A percentile compares a stretch with the other conserved stretches of the same genome.
phyloP scores from a whole-genome alignment of 495 filamentous ascomycete genomes.

The Cetradonia linearis region DNA sequence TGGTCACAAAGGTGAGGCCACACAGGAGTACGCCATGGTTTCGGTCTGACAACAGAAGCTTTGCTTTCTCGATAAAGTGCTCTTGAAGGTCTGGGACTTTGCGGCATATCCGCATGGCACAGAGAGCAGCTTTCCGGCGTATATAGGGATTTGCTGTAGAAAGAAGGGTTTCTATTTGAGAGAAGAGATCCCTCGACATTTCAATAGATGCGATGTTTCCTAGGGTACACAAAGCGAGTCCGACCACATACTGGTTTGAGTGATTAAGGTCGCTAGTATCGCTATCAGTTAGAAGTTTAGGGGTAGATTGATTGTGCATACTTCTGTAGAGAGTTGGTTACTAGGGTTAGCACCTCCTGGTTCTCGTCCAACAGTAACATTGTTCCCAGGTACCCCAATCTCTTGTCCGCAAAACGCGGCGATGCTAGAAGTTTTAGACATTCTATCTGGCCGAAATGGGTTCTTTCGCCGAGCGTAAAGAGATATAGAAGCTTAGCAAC shows the following conservation, averaged over 20 bases:
- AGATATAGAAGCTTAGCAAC: slow-evolving; percentile 96
- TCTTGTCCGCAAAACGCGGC: slow-evolving; percentile 95
- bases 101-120: slow-evolving; percentile 97
- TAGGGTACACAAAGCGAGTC: slow-evolving; percentile 86
- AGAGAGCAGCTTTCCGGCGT: slow-evolving; percentile 92
- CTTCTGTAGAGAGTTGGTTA: slow-evolving; percentile 97
- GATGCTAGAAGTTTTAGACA: slow-evolving; percentile 95
- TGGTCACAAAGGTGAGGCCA: slow-evolving; percentile 81
- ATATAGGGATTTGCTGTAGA: slow-evolving; percentile 95
- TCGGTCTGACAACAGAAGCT: slow-evolving; percentile 74
- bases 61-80: slow-evolving; percentile 90
- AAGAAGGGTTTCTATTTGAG: slow-evolving; percentile 82
- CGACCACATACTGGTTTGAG: slow-evolving; percentile 97
- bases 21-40: slow-evolving; percentile 94
- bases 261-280: slow-evolving; percentile 75
- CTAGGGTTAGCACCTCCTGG: slow-evolving; percentile 91
- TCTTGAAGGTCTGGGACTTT: slow-evolving; percentile 97
- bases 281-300: background rate
- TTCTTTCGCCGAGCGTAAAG: slow-evolving; percentile 95
- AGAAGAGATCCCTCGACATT: slow-evolving; percentile 97
- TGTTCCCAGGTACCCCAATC: slow-evolving; percentile 88
- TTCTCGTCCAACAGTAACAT: slow-evolving; percentile 97
- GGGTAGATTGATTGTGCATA: slow-evolving; percentile 33
- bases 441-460: slow-evolving; percentile 99
- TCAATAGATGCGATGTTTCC: slow-evolving; percentile 96